Evolutionary conservation across 1,284 basidiomycete species (phyloP).

Genomic region (Marasmius sp.): DNA sequence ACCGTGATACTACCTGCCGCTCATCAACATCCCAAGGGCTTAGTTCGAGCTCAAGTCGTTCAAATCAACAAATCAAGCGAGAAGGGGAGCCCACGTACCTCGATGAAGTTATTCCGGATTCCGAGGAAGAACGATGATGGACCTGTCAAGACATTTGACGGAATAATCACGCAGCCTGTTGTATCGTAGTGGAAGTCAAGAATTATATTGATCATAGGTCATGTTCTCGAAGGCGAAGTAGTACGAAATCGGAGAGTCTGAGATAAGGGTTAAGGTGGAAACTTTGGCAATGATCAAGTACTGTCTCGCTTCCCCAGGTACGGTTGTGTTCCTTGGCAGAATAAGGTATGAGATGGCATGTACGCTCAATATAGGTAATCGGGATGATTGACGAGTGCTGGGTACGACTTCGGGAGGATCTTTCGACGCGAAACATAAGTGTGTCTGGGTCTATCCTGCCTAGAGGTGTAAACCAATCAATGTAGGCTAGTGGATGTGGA

Average conservation of each 20-base stretch:
- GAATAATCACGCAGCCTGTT: too few species aligned
- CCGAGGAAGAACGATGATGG: too few species aligned
- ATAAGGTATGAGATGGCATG: conserved; percentile 12
- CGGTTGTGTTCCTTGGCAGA: neutral
- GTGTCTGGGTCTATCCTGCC: conserved; percentile 5
- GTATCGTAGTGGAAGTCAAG: too few species aligned
- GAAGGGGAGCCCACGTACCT: too few species aligned
- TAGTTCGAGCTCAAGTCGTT: too few species aligned
- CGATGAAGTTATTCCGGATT: too few species aligned
- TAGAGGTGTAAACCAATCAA: conserved; percentile 17
- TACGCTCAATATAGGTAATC: conserved; percentile 5
- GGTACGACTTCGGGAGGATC: conserved; percentile 2
- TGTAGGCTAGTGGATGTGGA: conserved; percentile 8
- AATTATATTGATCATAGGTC: too few species aligned
- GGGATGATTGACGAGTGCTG: conserved; percentile 9
- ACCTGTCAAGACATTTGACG: too few species aligned
- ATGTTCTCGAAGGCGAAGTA: neutral
- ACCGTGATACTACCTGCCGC: too few species aligned
- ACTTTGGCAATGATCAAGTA: neutral
- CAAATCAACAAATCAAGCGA: too few species aligned
- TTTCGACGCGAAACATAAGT: conserved; percentile 8
- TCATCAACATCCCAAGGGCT: too few species aligned
- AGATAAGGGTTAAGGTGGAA: conserved; percentile 6
- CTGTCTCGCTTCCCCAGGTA: neutral
- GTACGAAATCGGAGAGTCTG: neutral